Base-by-base conservation (phyloP, 192 early-diverging fungal genomes). In the Backusella luteola region DNA sequence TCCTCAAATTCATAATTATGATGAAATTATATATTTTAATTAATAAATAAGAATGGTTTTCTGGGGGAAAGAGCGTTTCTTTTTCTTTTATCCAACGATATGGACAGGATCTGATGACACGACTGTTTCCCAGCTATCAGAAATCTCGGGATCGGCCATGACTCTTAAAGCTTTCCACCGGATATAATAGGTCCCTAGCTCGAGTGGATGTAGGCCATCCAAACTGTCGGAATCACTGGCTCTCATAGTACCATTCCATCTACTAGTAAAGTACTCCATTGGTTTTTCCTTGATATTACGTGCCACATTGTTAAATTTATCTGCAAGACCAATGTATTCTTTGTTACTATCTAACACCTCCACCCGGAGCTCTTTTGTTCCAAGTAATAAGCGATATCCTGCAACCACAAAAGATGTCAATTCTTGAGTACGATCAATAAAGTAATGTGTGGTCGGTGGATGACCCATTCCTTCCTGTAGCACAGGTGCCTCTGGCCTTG, bases 181-280 rank as follows among this genome's bases (percentile, higher is more conserved):
- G 21, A 81, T 70, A 66, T 75, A 71, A 39, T 81, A 81, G 4
- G 66, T 66, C 0, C 80, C 80, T 38, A 41, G 1, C 23, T 69
- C 39, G 29, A 76, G 41, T 35, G 52, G 34, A 34, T 67, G n/a
- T 12, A 49, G 26, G 15, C 41, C 17, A 14, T n/a, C 56, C 21
- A 71, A 34, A 19, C 41, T 36, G 14, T 71, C 67, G 1, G n/a
- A 46, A 12, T 69, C 69, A 39, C 59, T 44, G 8, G 71, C 44
- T 35, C 74, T 39, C 36, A 74, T 67, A 0, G 59, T 56, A 39
- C 76, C 80, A 67, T 77, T 66, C 82, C 82, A 83, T 23, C 41
- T 41, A 29, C 32, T 53, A 6, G 41, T 52, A 26, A 42, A 69
- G 8, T 66, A 39, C 14, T 63, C 42, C 8, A 34, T 32, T 35